These are phyloP conservation scores for Backusella liffmaniae DNA, from an alignment of 192 early-diverging fungal genomes.

Conservation along the genomic window DNA sequence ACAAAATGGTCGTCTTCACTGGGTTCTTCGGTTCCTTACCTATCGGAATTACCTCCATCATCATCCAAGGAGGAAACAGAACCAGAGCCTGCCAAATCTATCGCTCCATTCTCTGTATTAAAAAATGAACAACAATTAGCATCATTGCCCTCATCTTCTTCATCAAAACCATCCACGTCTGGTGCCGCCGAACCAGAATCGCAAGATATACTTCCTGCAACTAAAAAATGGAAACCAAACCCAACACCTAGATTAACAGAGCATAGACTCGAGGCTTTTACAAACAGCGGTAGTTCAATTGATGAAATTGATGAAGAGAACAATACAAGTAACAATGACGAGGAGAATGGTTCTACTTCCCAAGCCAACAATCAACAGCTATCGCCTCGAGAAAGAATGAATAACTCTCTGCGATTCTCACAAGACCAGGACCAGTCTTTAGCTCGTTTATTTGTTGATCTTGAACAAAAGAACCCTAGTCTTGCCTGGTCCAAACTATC, in stretches of 20 bases:
- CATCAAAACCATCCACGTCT: background rate
- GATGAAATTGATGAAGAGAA: background rate
- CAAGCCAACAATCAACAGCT: background rate
- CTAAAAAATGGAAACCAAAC: background rate
- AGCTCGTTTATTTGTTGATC: background rate
- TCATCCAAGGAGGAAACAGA: background rate
- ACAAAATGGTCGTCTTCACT: background rate
- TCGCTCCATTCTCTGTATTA: background rate
- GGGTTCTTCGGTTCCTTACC: constrained; percentile 8
- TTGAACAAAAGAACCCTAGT: background rate
- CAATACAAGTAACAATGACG: background rate
- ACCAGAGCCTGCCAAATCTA: background rate
- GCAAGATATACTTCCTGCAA: background rate
- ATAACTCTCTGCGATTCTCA: background rate
- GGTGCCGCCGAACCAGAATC: background rate
- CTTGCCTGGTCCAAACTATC: background rate
- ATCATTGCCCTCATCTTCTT: background rate
- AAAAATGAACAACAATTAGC: background rate
- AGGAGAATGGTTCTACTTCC: background rate
- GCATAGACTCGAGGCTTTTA: background rate
- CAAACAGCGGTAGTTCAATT: background rate
- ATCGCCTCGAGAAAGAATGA: background rate
- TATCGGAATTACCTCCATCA: background rate
- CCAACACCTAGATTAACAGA: background rate
- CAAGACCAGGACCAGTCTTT: background rate